Base-by-base conservation (phyloP, 1,284 basidiomycete species). In the Irpex sp. region DNA sequence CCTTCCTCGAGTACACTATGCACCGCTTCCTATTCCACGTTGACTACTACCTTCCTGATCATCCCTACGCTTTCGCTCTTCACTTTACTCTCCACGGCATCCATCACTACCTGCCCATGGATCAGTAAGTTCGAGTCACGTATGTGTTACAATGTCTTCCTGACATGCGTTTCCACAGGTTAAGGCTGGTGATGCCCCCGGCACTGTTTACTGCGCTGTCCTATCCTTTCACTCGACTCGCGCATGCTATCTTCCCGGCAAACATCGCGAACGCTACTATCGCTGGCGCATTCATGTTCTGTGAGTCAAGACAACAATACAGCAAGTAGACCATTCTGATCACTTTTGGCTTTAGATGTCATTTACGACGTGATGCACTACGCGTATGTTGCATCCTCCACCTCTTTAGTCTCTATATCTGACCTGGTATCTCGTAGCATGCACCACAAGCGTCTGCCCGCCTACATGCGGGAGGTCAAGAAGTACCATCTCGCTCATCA, bases 1-100 rank as follows among this genome's bases (percentile, higher is more conserved):
- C 97, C 0, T 75, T 98, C 65, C 80, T 99, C 75, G 97, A 99
- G 77, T 99, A 99, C 76, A 78, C 81, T n/a, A 78, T 99, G 72
- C 97, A 99, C 78, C 91, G 97, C 37, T 98, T 98, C 86, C 79
- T 99, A 60, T 99, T 99, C 87, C 97, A 99, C 78, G 81, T 99
- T 69, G 97, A 99, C 76, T 80, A 88, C n/a, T 75, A 85, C 70
- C 84, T 99, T 13, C 97, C 97, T 5, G 97, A 98, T 76, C 82
- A 81, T 63, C 90, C 91, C 19, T 78, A 82, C 64, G 93, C 91
- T 75, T 81, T 99, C 71, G 88, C 88, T 57, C 75, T 98, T 40
- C 97, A 99, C 77, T 99, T 99, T 79, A 76, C 96, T 71, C 82
- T 96, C 71, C 97, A 99, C 75, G 97, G 97, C 21, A 89, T 99